Evolutionary conservation across 2,329 filamentous ascomycete species (phyloP).

Genomic region (Claviceps sp.): DNA sequence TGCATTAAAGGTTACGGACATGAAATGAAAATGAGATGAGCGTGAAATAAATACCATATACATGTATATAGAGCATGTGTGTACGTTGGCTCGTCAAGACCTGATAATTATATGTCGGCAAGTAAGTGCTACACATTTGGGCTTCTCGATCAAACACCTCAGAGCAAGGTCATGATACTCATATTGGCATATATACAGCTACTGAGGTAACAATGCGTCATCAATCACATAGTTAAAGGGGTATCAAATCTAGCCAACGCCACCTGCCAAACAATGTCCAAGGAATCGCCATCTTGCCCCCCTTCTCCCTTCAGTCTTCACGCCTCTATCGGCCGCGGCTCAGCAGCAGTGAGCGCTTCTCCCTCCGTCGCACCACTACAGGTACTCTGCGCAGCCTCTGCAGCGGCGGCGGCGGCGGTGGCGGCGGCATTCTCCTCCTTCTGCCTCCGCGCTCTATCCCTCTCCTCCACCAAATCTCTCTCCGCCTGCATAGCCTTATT

Average conservation of each 20-base stretch:
- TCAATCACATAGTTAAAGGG: slow-evolving; percentile 3
- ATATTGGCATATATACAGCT: too few relatives aligned
- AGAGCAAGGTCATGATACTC: too few relatives aligned
- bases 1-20: neutral
- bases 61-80: neutral
- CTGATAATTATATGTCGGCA: neutral
- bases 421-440: slow-evolving; percentile 4
- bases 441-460: slow-evolving; percentile 20
- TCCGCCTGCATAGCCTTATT: slow-evolving; percentile 40
- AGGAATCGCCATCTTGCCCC: neutral
- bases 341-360: slow-evolving; percentile 9
- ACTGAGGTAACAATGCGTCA: neutral
- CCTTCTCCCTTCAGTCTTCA: neutral
- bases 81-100: neutral
- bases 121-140: neutral
- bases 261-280: slow-evolving; percentile 3
- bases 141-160: too few relatives aligned
- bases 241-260: slow-evolving; percentile 12
- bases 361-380: neutral
- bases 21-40: too few relatives aligned
- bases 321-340: slow-evolving; percentile 10
- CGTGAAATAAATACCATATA: neutral
- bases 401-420: neutral
- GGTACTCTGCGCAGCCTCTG: neutral
- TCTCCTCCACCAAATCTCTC: slow-evolving; percentile 28